Conservation (phyloP, 352 stramenopile species). For the Globisporangium paddicum region DNA sequence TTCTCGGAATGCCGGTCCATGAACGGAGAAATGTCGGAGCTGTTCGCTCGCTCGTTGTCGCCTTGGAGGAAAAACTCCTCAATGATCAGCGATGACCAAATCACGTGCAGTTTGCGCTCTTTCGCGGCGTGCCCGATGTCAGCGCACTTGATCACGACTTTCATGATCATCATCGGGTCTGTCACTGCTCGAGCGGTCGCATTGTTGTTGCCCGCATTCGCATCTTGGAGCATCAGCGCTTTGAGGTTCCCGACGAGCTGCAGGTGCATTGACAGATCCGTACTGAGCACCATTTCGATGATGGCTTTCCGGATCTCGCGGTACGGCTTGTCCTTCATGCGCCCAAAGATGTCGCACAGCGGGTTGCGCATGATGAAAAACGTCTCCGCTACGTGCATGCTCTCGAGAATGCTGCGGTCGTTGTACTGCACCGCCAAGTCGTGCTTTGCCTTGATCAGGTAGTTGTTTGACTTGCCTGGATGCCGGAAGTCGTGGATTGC, state of each 20-base stretch:
- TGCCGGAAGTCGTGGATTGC: constrained; percentile 86
- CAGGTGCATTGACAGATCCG: constrained; percentile 79
- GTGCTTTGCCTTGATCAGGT: constrained; percentile 75
- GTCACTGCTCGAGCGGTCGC: constrained; percentile 29
- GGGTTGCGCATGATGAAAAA: constrained; percentile 77
- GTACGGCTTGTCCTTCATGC: constrained; percentile 74
- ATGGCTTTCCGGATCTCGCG: constrained; percentile 81
- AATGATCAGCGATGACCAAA: constrained; percentile 92
- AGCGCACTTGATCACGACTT: constrained; percentile 86
- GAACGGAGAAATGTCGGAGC: constrained; percentile 89
- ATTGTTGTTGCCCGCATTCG: constrained; percentile 22
- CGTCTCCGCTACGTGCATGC: constrained; percentile 82
- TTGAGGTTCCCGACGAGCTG: constrained; percentile 78
- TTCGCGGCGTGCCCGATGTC: constrained; percentile 93
- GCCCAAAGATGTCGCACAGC: constrained; percentile 72
- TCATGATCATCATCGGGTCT: constrained; percentile 86
- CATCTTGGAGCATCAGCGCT: constrained; percentile 64
- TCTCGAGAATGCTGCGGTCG: constrained; percentile 80
- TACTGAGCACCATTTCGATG: constrained; percentile 87
- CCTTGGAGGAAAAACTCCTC: constrained; percentile 95
- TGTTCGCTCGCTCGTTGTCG: constrained; percentile 89
- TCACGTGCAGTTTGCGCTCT: constrained; percentile 73
- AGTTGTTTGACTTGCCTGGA: constrained; percentile 83
- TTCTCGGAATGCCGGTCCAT: constrained; percentile 89
- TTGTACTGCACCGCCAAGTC: constrained; percentile 83